Base-by-base conservation (phyloP, 2,329 filamentous ascomycete genomes). In the Cryphonectria naterciae region DNA sequence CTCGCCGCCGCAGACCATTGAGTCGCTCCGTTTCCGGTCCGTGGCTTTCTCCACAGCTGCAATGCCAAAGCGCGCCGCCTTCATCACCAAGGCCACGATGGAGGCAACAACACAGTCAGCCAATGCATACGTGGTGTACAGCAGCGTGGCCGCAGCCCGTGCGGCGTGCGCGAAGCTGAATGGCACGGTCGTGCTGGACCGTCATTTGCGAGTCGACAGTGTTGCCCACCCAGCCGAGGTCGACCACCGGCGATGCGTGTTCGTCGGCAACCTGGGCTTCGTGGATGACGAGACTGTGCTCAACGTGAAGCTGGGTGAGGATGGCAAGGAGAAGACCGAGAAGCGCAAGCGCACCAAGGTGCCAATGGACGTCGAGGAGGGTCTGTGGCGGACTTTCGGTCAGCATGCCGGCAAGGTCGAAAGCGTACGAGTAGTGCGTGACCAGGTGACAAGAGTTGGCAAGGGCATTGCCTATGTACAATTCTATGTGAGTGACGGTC, bases 381-480 rank as follows among this genome's bases (percentile, higher is more conserved):
- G 96, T 7, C 87, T 97, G 2, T 97, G 94, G 94, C 87, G 90
- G 62, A 91, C 92, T 28, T 97, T 97, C 77, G 83, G 86, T 72
- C 89, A 92, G 79, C 80, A 86, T 67, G 91, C 87, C 73, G 95
- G 95, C 75, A 92, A 88, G 74, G 93, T 99, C 17, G 95, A 99
- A 82, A 97, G 91, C 78, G 97, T 99, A 49, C 92, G 96, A 46
- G 94, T 99, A 28, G 89, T 98, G 66, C 90, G 96, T 69, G 96
- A 99, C 78, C 86, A 93, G 73, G 92, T 92, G 75, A 99, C 97
- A 10, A 89, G 97, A 65, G 93, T 99, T 41, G 94, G 96, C 77
- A 99, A 99, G 80, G 96, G 96, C 5, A 94, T 99, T 78, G 97
- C 97, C 73, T 99, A 99, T 77, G 95, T 99, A 22, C 96, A 99